Base-by-base conservation (phyloP, 2,329 filamentous ascomycete species). In the Talaromyces marneffei region DNA sequence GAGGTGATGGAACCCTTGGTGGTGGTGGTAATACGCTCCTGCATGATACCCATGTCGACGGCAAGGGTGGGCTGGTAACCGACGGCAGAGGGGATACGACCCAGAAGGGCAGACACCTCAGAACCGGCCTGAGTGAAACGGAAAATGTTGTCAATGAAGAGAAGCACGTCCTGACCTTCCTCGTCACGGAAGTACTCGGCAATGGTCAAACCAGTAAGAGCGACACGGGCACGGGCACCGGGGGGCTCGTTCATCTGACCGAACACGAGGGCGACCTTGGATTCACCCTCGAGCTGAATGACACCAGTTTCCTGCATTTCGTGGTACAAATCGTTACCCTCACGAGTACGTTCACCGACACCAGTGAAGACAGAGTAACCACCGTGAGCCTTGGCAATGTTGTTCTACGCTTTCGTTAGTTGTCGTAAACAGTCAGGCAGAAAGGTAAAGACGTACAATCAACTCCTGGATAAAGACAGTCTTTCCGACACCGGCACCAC, bases 81-180 rank as follows among this genome's bases (percentile, higher is more conserved):
- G 89, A 99, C 94, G 79, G 94, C 94, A 85, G 94, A 99, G 82
- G 94, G 94, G 75, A 99, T 99, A 92, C 94, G 93, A 85, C 94
- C 94, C 69, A 99, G 86, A 78, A 99, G 87, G 76, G 94, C 94
- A 84, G 93, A 97, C 87, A 99, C 94, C 84, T 99, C 94, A 75
- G 94, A 97, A 92, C 94, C 94, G 79, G 94, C 94, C 84, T 97
- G 93, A 70, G 93, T 97, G 87, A 97, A 97, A 77, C 94, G 90
- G 91, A 97, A 97, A 83, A 99, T 97, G 87, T 99, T 99, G 89
- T 99, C 94, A 80, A 97, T 97, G 86, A 97, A 97, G 80, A 97
- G 92, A 78, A 97, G 85, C 86, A 97, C 91, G 83, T 97, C 92
- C 85, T 97, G 92, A 71, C 92, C 92, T 72, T 88, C 85, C 71